These are phyloP conservation scores for Cladophialophora psammophila DNA, from an alignment of 2,329 filamentous ascomycete genomes.

Conservation along the genomic window DNA sequence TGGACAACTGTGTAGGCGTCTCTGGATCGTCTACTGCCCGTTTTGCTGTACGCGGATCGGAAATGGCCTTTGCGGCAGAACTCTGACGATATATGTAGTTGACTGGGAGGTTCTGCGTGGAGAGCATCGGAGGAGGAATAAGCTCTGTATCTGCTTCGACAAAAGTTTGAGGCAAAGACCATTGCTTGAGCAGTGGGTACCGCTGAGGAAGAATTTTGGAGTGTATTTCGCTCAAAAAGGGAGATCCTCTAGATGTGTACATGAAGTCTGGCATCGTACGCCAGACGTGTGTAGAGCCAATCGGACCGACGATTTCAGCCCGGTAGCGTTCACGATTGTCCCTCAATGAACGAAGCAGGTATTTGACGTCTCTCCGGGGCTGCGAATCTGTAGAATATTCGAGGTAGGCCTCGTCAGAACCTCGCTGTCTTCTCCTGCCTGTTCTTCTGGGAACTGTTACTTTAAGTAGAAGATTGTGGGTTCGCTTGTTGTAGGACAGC, in stretches of 20 bases:
- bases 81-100: constrained; percentile 78
- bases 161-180: constrained; percentile 70
- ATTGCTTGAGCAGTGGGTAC: constrained; percentile 69
- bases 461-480: constrained; percentile 85
- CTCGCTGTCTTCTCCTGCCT: constrained; percentile 82
- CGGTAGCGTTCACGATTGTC: constrained; percentile 74
- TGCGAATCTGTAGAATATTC: constrained; percentile 51
- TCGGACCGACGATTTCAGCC: constrained; percentile 73
- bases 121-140: constrained; percentile 65
- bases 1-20: constrained; percentile 66
- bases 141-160: constrained; percentile 70
- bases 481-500: constrained; percentile 75
- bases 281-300: constrained; percentile 86
- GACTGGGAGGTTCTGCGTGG: constrained; percentile 42
- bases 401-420: constrained; percentile 71
- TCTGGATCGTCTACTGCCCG: constrained; percentile 64
- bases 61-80: constrained; percentile 71
- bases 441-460: constrained; percentile 86
- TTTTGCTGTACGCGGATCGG: constrained; percentile 65
- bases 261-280: constrained; percentile 84
- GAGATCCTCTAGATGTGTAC: constrained; percentile 72
- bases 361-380: constrained; percentile 60
- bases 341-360: constrained; percentile 68
- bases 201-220: constrained; percentile 75
- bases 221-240: constrained; percentile 74